Evolutionary conservation across 2,329 filamentous ascomycete genomes (phyloP).

Genomic region (Pestalotiopsis sp.): DNA sequence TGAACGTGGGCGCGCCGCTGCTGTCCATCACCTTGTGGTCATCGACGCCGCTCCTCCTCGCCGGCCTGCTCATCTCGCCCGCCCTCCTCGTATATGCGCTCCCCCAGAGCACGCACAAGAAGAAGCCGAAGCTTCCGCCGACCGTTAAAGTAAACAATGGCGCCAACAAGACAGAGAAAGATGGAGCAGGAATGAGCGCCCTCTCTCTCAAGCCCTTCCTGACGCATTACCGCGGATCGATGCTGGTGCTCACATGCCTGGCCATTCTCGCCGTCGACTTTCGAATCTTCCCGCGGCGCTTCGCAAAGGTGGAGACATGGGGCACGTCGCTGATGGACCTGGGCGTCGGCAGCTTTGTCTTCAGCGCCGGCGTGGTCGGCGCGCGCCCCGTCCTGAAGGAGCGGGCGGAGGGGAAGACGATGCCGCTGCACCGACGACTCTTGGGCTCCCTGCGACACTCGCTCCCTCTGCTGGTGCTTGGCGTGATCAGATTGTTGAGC

Average conservation of each 20-base stretch:
- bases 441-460: constrained; percentile 73
- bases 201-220: constrained; percentile 89
- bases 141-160: constrained; percentile 18
- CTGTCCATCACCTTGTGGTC: constrained; percentile 87
- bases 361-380: constrained; percentile 87
- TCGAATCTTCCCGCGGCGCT: constrained; percentile 84
- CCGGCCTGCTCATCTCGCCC: constrained; percentile 71
- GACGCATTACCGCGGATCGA: constrained; percentile 84
- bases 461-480: constrained; percentile 77
- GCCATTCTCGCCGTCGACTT: constrained; percentile 98
- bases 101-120: constrained; percentile 44
- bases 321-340: constrained; percentile 99
- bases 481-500: constrained; percentile 77
- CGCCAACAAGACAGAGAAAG: constrained; percentile 13
- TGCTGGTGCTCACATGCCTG: constrained; percentile 88
- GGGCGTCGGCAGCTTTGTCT: constrained; percentile 96
- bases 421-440: constrained; percentile 58
- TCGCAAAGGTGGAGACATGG: constrained; percentile 99
- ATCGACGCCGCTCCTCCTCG: constrained; percentile 70
- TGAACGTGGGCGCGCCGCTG: constrained; percentile 81
- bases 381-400: constrained; percentile 78
- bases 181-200: constrained; percentile 37
- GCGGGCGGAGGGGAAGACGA: constrained; percentile 49
- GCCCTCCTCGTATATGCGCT: constrained; percentile 62
- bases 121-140: constrained; percentile 51